These are phyloP conservation scores for Fusarium xyrophilum DNA, from an alignment of 2,329 filamentous ascomycete species.

Conservation along the genomic window DNA sequence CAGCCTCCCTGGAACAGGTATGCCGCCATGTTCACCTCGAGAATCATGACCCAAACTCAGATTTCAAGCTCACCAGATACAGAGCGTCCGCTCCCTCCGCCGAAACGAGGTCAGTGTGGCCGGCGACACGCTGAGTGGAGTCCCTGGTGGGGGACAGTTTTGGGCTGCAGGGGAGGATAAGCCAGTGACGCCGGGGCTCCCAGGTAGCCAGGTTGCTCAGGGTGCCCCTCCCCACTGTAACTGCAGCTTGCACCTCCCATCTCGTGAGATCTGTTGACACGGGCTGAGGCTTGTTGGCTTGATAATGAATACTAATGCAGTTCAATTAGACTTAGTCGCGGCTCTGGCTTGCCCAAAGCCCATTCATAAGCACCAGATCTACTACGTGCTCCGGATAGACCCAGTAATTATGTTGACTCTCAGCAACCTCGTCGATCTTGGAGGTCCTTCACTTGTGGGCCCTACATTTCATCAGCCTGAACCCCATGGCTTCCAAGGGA, in stretches of 20 bases:
- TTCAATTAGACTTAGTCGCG: not conserved
- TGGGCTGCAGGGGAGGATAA: conserved; percentile 3
- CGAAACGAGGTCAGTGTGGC: conserved; percentile 32
- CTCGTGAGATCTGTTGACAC: conserved; percentile 17
- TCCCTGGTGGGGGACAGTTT: conserved; percentile 32
- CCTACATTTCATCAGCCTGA: conserved; percentile 23
- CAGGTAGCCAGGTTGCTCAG: conserved; percentile 19
- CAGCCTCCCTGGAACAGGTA: conserved; percentile 25
- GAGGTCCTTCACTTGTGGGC: conserved; percentile 18
- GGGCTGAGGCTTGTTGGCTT: conserved; percentile 2
- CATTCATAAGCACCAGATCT: conserved; percentile 22
- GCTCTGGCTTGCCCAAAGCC: not conserved
- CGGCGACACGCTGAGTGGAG: conserved; percentile 40
- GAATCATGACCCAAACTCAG: conserved; percentile 23
- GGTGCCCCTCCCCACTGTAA: conserved; percentile 27
- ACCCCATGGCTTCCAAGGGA: not conserved
- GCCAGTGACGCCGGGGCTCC: conserved; percentile 33
- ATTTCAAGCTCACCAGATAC: conserved; percentile 29
- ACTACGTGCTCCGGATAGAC: conserved; percentile 12
- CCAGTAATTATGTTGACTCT: not conserved
- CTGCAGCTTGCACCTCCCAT: not conserved
- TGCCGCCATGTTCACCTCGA: conserved; percentile 16
- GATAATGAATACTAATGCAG: conserved; percentile 3
- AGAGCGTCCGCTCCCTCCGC: conserved; percentile 19
- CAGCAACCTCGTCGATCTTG: conserved; percentile 18